Base-by-base conservation (phyloP, 2,329 filamentous ascomycete genomes). In the Cladosporium colombiae region DNA sequence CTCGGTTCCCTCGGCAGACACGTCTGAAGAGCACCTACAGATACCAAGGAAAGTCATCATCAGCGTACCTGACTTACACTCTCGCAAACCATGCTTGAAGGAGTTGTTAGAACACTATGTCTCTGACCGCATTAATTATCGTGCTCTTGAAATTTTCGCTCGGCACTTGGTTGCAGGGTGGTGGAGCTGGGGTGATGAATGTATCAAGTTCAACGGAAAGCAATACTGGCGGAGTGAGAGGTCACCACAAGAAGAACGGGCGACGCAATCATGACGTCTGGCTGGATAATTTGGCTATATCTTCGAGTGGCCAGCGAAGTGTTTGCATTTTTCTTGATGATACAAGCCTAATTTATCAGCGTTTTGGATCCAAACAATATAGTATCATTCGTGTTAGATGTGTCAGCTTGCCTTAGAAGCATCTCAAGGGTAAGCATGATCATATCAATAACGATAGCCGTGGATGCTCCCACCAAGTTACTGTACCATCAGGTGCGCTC, bases 101-200 rank as follows among this genome's bases (percentile, higher is more conserved):
- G 72, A 76, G 2, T 70, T 91, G 25, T 84, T 92, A 58, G 82
- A 85, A 63, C 78, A 82, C 4, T 71, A 88, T n/a, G 72, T 91
- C 31, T 80, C 80, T 2, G 35, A 75, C 29, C 62, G 72, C 0
- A 69, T 73, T 2, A 76, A 80, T 2, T 89, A 87, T 70, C 73
- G 75, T 18, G 90, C 85, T 2, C 79, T 93, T n/a, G 91, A 95
- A 77, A 81, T 93, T 1, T 95, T 94, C 78, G 89, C 91, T 1
- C 83, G 91, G 65, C 87, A 90, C 74, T 78, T 92, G 53, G 91
- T 91, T 1, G 83, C 86, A 8, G 89, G 89, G 0, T 94, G 91
- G 91, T 91, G 88, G 84, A 85, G 85, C 31, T 93, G 90, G 90
- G 91, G 91, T 3, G 84, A 93, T 70, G 88, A 94, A 72, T 88